Evolutionary conservation across 306 rosid genomes (phyloP), one percentile per base, ranked within the genome.

Genomic region (Vicia villosa): DNA sequence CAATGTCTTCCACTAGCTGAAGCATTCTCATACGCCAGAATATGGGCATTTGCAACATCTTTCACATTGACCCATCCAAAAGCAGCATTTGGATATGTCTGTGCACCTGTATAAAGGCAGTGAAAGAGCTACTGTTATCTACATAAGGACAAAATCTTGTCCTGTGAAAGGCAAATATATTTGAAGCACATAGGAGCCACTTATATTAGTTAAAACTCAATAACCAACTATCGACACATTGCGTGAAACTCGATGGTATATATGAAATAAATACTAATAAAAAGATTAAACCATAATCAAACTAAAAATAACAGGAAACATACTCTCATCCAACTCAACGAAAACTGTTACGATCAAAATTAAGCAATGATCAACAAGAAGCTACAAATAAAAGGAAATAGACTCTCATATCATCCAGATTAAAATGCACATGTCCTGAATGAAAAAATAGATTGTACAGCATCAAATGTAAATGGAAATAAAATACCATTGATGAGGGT

Each of bases 1-100:
- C 89, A 85, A 49, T 91, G 81, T 70, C 97, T 81, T 75, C 95
- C 92, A 63, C 69, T 85, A n/a, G 97, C 97, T 16, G 91, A 81
- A 81, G 97, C 83, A 73, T 59, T 77, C 81, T 91, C 97, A 80
- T 68, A 91, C 3, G 97, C 97, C 73, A 65, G 86, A 66, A 88
- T 77, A 69, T 91, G 97, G 20, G 97, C 95, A 56, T 84, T 81
- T 49, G 90, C 91, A 55, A 88, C 97, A 65, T 88, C 92, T 77
- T 85, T 91, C 54, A 91, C 92, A 79, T 91, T 72, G 73, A 91
- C 68, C 97, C 95, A 91, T 66, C 85, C 89, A 63, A 83, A 68
- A 52, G 66, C 17, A 26, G 57, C 30, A 78, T 90, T 88, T 13
- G 82, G 78, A 74, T 56, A 88, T 55, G 85, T 82, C 57, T 80